Evolutionary conservation across 106 monocot genomes (phyloP).

Genomic region (Triglochin maritima): DNA sequence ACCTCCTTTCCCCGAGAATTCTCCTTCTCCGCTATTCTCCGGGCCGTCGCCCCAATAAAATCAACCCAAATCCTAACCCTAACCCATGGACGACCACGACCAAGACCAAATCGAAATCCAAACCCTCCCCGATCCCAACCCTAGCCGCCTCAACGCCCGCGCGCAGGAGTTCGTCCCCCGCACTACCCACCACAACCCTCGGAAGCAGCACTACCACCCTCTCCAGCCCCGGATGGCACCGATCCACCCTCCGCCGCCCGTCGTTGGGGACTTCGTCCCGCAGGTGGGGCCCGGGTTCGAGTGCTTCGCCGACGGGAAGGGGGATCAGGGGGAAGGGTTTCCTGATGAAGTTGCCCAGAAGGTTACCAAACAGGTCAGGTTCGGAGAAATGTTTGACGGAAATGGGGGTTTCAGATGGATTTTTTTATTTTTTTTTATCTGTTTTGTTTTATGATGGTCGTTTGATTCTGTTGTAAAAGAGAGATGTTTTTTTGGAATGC

Average conservation of each 20-base stretch:
- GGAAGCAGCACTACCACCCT: not conserved
- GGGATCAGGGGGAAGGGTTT: constrained; percentile 10
- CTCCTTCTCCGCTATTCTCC: not conserved
- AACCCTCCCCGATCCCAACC: too few species aligned
- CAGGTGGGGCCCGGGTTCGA: not conserved
- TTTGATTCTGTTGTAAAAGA: not conserved
- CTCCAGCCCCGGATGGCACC: not conserved
- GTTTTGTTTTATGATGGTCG: too few species aligned
- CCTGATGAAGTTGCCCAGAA: constrained; percentile 51
- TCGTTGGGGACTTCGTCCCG: constrained; percentile 16
- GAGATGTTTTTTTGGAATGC: not conserved
- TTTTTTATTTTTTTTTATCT: not conserved
- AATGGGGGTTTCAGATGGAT: not conserved
- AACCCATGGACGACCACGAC: too few species aligned
- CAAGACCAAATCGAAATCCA: too few species aligned
- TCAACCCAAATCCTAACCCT: too few species aligned
- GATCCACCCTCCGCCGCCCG: constrained; percentile 23
- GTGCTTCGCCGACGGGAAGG: not conserved
- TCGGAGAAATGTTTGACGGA: constrained; percentile 7
- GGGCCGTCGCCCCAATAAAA: constrained; percentile 1
- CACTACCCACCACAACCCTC: not conserved
- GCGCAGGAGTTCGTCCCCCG: constrained; percentile 70
- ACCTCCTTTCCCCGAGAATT: too few species aligned
- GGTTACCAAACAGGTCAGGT: constrained; percentile 46
- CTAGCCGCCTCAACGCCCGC: constrained; percentile 60